A percentile compares a stretch with the other conserved stretches of the same genome.
Evolutionary conservation across 2,329 filamentous ascomycete genomes (phyloP).

Genomic region (Aspergillus brunneoviolaceus): DNA sequence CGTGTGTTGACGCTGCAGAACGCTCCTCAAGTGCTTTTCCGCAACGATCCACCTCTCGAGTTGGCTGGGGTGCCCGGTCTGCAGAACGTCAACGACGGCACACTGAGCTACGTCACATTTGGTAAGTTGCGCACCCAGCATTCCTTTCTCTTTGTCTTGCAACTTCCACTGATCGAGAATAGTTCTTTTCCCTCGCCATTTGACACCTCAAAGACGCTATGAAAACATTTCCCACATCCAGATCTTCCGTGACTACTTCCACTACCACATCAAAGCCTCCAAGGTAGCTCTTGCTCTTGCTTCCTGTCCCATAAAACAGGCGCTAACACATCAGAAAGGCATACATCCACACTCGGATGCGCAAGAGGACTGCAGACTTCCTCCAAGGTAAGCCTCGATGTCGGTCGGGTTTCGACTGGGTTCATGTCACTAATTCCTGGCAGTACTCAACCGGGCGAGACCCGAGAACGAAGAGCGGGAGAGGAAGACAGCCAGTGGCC

Average conservation of each 20-base stretch:
- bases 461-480: constrained; percentile 97
- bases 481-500: constrained; percentile 93
- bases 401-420: not conserved
- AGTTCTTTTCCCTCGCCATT: constrained; percentile 95
- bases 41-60: constrained; percentile 90
- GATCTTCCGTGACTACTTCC: constrained; percentile 99
- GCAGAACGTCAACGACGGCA: constrained; percentile 69
- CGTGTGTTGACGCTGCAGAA: constrained; percentile 84
- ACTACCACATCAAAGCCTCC: constrained; percentile 99
- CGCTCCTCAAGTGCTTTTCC: constrained; percentile 94
- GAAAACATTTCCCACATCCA: constrained; percentile 99
- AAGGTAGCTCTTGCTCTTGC: constrained; percentile 57
- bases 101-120: constrained; percentile 97
- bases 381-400: constrained; percentile 70
- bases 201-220: constrained; percentile 83
- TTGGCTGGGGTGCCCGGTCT: constrained; percentile 85
- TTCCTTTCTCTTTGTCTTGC: not conserved
- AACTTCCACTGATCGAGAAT: constrained; percentile 13
- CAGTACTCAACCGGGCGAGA: constrained; percentile 91
- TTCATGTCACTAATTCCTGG: constrained; percentile 34
- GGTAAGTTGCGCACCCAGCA: constrained; percentile 55
- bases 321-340: constrained; percentile 54
- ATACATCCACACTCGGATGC: constrained; percentile 98
- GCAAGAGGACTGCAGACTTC: constrained; percentile 95
- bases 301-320: not conserved